Base-by-base conservation (phyloP, 2,329 filamentous ascomycete species). In the Dothidotthia symphoricarpi region DNA sequence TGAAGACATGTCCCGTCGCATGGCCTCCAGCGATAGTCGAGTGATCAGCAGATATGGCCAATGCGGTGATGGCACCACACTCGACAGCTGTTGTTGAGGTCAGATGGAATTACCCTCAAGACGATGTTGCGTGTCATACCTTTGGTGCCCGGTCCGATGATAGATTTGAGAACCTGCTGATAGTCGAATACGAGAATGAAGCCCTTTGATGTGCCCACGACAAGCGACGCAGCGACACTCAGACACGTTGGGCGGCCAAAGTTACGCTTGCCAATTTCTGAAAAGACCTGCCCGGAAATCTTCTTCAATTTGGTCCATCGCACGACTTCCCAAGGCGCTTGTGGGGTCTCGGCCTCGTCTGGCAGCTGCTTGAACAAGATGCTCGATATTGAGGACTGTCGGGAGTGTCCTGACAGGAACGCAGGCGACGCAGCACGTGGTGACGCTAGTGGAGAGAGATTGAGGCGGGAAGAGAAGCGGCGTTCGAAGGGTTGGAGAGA, bases 141-240 rank as follows among this genome's bases (percentile, higher is more conserved):
- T 76, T 93, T 95, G 1, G 90, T 95, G 24, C 91, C 90, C 22
- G 87, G 86, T 2, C 93, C 93, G 48, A 98, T 88, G 41, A 97
- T 95, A 55, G 86, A 84, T 69, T 95, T 96, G 40, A 97, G 72
- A 53, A 86, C 93, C 69, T 98, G 93, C 64, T 94, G 88, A 67
- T 96, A 97, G 71, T 98, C 94, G 71, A 98, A 98, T 43, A 97
- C 82, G 61, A 98, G 74, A 40, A 97, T 86, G 66, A 96, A 83
- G 36, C 94, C 93, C 67, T 95, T 97, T 3, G 88, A 87, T 1
- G 94, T 98, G 16, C 93, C 93, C 36, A 98, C 70, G 11, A 90
- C 87, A 55, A 98, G 94, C 7, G 83, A 82, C 3, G 90, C 86
- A 47, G 91, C 90, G 31, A 96, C 85, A 27, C 85, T 83, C 57